Percentiles rank a stretch among this genome's conserved stretches.
Evolutionary conservation across 2,329 filamentous ascomycete genomes (phyloP).

Genomic region (Chaetothyriales sp.): DNA sequence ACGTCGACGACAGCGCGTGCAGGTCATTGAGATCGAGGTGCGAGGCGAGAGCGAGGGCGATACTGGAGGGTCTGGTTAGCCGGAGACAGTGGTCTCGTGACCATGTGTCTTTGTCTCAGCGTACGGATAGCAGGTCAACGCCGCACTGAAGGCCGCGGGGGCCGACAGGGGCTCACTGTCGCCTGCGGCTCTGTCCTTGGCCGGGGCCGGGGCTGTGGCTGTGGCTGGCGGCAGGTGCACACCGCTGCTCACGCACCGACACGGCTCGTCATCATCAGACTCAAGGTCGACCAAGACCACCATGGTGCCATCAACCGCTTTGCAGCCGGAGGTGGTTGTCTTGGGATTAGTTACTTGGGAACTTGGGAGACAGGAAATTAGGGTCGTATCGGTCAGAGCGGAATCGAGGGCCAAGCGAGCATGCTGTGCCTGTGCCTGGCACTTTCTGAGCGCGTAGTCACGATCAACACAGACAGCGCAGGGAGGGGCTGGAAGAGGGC

Average conservation of each 20-base stretch:
- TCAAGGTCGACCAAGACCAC: slow-evolving; percentile 35
- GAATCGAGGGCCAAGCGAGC: background rate
- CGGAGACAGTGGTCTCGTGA: slow-evolving; percentile 11
- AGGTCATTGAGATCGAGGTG: slow-evolving; percentile 76
- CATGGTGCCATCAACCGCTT: slow-evolving; percentile 19
- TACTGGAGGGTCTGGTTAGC: slow-evolving; percentile 35
- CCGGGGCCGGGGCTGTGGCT: background rate
- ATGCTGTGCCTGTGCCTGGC: background rate
- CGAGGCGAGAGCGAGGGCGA: slow-evolving; percentile 59
- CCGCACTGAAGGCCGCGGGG: slow-evolving; percentile 23
- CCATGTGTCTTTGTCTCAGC: slow-evolving; percentile 7
- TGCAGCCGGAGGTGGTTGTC: no score
- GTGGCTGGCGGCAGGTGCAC: background rate
- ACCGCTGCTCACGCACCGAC: background rate
- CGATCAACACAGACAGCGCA: background rate
- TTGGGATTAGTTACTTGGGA: no score
- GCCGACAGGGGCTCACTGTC: background rate
- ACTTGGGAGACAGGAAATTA: background rate
- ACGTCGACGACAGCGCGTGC: slow-evolving; percentile 67
- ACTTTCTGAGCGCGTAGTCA: background rate
- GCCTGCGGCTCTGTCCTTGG: background rate
- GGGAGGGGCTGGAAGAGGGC: background rate
- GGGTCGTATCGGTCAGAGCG: no score
- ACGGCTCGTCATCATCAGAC: slow-evolving; percentile 22
- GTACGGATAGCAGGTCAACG: slow-evolving; percentile 36